Percentiles rank a stretch among this genome's conserved stretches.
These are phyloP conservation scores for Tetradesmus lagerheimii DNA, from an alignment of 139 green algal species.

Conservation along the genomic window DNA sequence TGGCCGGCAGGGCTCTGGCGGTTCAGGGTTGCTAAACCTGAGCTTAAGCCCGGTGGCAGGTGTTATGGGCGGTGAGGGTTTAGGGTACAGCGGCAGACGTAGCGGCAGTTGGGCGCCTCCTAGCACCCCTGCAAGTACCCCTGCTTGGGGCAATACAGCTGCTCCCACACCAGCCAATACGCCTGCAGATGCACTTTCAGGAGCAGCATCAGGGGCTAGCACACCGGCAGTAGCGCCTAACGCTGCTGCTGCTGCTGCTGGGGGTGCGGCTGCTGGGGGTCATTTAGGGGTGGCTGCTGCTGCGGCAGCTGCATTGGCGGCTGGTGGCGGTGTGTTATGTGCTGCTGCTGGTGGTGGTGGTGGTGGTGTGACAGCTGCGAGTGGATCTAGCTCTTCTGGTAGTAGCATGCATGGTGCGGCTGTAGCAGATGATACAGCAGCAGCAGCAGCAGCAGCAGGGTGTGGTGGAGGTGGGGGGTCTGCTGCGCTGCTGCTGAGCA, in stretches of 20 bases:
- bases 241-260: background rate
- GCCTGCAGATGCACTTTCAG: conserved; percentile 13
- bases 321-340: background rate
- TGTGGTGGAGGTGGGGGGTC: background rate
- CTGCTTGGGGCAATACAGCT: background rate
- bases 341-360: too few species aligned
- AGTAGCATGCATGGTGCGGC: background rate
- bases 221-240: background rate
- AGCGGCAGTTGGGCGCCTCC: background rate
- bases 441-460: conserved; percentile 8
- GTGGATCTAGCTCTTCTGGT: background rate
- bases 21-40: background rate
- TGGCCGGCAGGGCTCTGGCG: background rate
- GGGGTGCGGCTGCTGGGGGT: too few species aligned
- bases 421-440: background rate
- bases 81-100: background rate
- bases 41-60: background rate
- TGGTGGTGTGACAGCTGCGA: background rate
- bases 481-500: conserved; percentile 20
- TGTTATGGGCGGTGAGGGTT: background rate
- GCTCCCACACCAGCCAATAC: conserved; percentile 20
- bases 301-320: background rate
- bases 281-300: background rate
- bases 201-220: conserved; percentile 7
- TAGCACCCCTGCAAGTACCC: background rate